These are phyloP conservation scores for Ceratocystis papillata DNA, from an alignment of 2,329 filamentous ascomycete genomes.

Conservation along the genomic window DNA sequence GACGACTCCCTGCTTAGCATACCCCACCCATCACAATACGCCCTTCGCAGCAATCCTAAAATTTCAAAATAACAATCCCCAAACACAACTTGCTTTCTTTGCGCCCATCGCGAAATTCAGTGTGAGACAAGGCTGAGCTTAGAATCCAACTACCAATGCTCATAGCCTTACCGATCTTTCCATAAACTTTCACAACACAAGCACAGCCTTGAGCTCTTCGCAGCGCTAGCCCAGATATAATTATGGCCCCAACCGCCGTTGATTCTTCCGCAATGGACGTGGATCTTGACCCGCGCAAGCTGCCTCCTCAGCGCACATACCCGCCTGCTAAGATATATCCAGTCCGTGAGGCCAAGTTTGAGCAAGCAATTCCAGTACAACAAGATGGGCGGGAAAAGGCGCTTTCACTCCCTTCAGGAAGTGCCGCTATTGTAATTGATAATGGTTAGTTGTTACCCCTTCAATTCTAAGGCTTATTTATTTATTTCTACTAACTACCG, in stretches of 20 bases:
- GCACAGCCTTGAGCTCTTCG: conserved; percentile 15
- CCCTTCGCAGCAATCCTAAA: not conserved
- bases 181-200: not conserved
- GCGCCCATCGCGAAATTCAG: conserved; percentile 20
- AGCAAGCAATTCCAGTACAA: conserved; percentile 43
- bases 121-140: conserved; percentile 23
- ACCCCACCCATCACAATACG: not conserved
- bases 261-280: conserved; percentile 32
- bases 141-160: not conserved
- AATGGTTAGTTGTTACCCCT: conserved; percentile 56
- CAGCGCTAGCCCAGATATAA: conserved; percentile 22
- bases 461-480: not conserved
- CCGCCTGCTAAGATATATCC: conserved; percentile 47
- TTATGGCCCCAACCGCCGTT: conserved; percentile 46
- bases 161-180: conserved; percentile 13
- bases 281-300: conserved; percentile 33
- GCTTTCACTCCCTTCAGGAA: conserved; percentile 41
- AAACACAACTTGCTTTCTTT: conserved; percentile 15
- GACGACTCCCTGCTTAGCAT: not conserved
- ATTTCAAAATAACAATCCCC: not conserved
- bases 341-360: conserved; percentile 53
- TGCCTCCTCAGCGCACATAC: conserved; percentile 38
- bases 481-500: conserved; percentile 23
- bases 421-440: conserved; percentile 86
- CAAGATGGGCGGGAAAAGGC: conserved; percentile 63